Evolutionary conservation across 2,329 filamentous ascomycete genomes (phyloP), one percentile per base, ranked within the genome.

Genomic region (Colletotrichum liaoningense): DNA sequence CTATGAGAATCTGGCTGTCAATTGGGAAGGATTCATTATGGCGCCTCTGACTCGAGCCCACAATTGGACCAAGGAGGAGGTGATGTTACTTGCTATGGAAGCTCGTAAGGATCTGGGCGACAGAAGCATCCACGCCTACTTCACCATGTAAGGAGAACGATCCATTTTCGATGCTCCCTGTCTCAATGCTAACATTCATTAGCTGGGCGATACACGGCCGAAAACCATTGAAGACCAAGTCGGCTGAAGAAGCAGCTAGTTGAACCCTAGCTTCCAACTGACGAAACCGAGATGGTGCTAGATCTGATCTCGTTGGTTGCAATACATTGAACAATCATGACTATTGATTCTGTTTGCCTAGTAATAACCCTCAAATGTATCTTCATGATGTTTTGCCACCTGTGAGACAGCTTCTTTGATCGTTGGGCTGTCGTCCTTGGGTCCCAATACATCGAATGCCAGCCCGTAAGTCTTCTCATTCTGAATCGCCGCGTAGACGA

Each of bases 371-470:
- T 77, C 77, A 54, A 81, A 82, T 1, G 78, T 78, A 62, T 82
- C 77, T 28, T 81, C 77, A 66, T 77, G 82, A 28, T 80, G 78
- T 75, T 80, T 77, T 26, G 77, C 84, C 38, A 85, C 84, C 22
- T 79, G 75, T 4, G 78, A 78, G 38, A 87, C 79, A 8, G 84
- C 85, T 54, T 85, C 80, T 35, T 77, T 69, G 22, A 86, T 78
- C 16, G 76, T 72, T 65, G 72, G 54, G 4, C 74, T 75, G 19
- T 81, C 83, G 1, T 85, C 82, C 0, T 83, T 84, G 12, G 70
- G 67, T 0, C 84, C 84, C 1, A 85, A 79, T 4, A 84, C 74
- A 78, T 87, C 85, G 76, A 87, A 83, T 1, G 84, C 84, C 75
- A 84, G 76, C 0, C 84, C 84, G 7, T 81, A 78, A 3, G 84